phyloP scores from a whole-genome alignment of 192 early-diverging fungal genomes.

The Gonapodya prolifera region DNA sequence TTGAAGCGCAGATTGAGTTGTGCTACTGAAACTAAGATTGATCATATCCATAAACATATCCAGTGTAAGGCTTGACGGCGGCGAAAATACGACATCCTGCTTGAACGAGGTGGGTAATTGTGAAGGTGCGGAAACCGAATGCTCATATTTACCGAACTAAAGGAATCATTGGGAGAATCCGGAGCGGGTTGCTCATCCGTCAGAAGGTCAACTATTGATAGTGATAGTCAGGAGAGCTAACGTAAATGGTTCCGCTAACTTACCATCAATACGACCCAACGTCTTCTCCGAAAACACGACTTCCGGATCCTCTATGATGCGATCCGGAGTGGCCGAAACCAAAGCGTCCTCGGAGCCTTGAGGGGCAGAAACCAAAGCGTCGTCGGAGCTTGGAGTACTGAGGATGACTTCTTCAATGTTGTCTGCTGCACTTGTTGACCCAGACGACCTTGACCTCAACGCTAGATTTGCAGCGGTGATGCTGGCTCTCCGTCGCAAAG shows the following conservation, averaged over 20 bases:
- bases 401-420: not conserved
- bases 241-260: not conserved
- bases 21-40: not conserved
- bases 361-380: not conserved
- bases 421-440: not conserved
- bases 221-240: not conserved
- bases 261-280: not conserved
- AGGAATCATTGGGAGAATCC: not conserved
- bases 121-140: not conserved
- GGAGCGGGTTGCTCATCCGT: not conserved
- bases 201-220: not conserved
- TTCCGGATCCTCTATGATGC: not conserved
- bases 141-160: not conserved
- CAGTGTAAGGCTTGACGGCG: not conserved
- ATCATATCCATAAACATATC: not conserved
- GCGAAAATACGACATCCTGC: not conserved
- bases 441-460: not conserved
- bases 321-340: not conserved
- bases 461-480: not conserved
- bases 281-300: not conserved
- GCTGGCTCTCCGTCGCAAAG: not conserved
- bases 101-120: not conserved
- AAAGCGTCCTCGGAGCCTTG: not conserved
- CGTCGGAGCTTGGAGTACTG: not conserved
- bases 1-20: not conserved